Evolutionary conservation across 1,139 yeast species (phyloP), one percentile per base, ranked within the genome.

Genomic region (Candida sp.): DNA sequence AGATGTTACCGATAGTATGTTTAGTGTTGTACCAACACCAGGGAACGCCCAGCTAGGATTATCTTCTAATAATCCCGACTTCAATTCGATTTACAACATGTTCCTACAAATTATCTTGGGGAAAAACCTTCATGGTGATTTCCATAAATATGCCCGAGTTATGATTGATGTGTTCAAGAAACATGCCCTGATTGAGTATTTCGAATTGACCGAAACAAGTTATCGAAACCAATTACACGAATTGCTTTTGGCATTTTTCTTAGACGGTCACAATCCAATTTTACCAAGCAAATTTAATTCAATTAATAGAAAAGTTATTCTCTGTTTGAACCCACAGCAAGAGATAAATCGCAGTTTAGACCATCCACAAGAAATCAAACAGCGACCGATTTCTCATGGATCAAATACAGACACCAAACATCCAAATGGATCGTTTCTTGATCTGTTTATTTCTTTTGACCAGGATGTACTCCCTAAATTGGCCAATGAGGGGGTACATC

Each of bases 161-260:
- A 56, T 67, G 61, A 41, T 66, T 5, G 49, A 48, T 5, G 42
- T 62, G 29, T 67, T 53, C 48, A 65, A 64, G 42, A 54, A 50
- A 35, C 61, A 57, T 25, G 47, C 46, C 3, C 45, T 45, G n/a
- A 50, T 64, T 8, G 60, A 57, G 22, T 55, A 51, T 39, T 53
- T 67, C 36, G 70, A 63, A 38, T 21, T 61, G 11, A 51, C 53
- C 32, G 49, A 43, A 30, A 55, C 50, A 40, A 37, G 46, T 8
- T 45, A 43, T 40, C 55, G 57, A 29, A 66, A 62, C 36, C 21
- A 47, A 46, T 61, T 60, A 41, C 41, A 56, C 37, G 50, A 52
- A 33, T 36, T 43, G 22, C 47, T 64, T 30, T 49, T 51, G 38
- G 50, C 54, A 19, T 60, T 64, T 39, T 54, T 64, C 25, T 33